Evolutionary conservation across 345 rosid genomes (phyloP).

Genomic region (Eucalyptus polybractea): DNA sequence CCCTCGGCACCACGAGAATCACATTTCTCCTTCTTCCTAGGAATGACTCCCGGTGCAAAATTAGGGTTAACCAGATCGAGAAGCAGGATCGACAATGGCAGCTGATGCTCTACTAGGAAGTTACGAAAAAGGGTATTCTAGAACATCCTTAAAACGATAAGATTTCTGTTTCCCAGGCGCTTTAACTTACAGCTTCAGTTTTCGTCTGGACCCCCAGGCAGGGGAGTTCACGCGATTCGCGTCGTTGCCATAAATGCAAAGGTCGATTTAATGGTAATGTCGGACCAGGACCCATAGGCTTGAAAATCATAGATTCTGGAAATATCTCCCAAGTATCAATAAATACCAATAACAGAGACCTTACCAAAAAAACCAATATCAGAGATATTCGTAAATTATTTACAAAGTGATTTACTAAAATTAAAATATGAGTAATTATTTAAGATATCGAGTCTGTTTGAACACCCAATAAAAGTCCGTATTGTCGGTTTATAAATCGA

Average conservation of each 20-base stretch:
- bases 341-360: background rate
- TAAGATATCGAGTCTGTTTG: background rate
- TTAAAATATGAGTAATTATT: background rate
- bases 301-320: background rate
- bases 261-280: background rate
- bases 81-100: background rate
- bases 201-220: background rate
- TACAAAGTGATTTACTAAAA: background rate
- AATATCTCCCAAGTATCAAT: background rate
- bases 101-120: background rate
- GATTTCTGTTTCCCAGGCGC: background rate
- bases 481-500: background rate
- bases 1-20: background rate
- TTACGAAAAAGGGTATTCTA: background rate
- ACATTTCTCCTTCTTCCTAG: background rate
- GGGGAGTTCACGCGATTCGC: background rate
- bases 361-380: background rate
- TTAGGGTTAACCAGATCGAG: background rate
- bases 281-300: background rate
- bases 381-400: background rate
- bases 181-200: background rate
- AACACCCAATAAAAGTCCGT: background rate
- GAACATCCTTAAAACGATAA: background rate
- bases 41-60: background rate
- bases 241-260: background rate